Percentiles rank a stretch among this genome's conserved stretches.
Conservation (phyloP, 208 protist genomes). For the Naegleria lovaniensis region DNA sequence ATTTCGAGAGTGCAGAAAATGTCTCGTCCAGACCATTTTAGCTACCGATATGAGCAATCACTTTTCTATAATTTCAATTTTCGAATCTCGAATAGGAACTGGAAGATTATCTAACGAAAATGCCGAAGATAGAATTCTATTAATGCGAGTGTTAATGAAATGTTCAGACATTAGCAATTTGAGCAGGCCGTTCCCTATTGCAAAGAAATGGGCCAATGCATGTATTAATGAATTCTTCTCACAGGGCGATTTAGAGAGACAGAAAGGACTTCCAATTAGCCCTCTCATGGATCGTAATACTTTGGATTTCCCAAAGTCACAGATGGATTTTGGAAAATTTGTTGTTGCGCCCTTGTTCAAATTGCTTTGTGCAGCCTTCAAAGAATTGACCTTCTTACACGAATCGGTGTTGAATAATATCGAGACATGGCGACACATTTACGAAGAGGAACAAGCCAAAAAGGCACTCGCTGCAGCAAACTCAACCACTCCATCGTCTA, state of each 20-base stretch:
- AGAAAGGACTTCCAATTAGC: conserved; percentile 7
- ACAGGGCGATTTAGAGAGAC: conserved; percentile 37
- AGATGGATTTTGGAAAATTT: conserved; percentile 22
- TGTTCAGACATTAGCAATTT: conserved; percentile 41
- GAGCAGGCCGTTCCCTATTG: conserved; percentile 32
- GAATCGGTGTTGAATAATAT: not conserved
- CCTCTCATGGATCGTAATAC: conserved; percentile 35
- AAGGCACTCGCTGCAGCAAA: not conserved
- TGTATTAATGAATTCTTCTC: conserved; percentile 40
- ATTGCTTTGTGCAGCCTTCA: not conserved
- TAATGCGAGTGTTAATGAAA: conserved; percentile 39
- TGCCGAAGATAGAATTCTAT: not conserved
- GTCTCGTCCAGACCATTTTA: conserved; percentile 30
- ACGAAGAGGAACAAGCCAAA: not conserved
- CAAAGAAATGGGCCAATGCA: conserved; percentile 23
- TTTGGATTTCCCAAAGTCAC: conserved; percentile 25
- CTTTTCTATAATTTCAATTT: conserved; percentile 6
- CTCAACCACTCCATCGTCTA: too few relatives aligned
- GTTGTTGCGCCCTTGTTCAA: not conserved
- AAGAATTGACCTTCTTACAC: not conserved
- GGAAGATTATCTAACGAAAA: conserved; percentile 15
- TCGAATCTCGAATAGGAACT: conserved; percentile 10
- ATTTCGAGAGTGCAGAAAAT: conserved; percentile 30
- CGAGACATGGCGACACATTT: not conserved
- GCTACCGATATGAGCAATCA: conserved; percentile 41